These are phyloP conservation scores for Cochlearia excelsa DNA, from an alignment of 345 rosid genomes.

Conservation along the genomic window DNA sequence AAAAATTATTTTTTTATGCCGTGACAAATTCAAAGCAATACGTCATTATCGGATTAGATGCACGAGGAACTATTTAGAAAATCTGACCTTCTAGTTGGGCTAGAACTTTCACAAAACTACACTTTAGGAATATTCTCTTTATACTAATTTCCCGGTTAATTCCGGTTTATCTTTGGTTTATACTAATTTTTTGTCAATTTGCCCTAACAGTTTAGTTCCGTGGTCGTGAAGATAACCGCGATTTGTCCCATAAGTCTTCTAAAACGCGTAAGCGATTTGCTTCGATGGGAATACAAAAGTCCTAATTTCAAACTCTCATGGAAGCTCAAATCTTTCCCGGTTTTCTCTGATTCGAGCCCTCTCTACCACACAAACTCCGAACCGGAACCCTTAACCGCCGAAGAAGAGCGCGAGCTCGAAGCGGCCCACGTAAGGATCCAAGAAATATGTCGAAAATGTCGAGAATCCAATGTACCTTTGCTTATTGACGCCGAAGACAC, in stretches of 20 bases:
- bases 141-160: constrained; percentile 15
- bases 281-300: constrained; percentile 73
- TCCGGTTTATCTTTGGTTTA: constrained; percentile 9
- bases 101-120: constrained; percentile 9
- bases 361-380: constrained; percentile 59
- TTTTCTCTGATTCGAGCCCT: constrained; percentile 69
- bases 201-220: constrained; percentile 62
- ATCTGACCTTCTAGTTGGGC: constrained; percentile 18
- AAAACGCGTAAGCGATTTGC: constrained; percentile 62
- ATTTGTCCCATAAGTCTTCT: constrained; percentile 66
- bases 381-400: constrained; percentile 57
- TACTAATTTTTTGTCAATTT: not conserved
- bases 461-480: constrained; percentile 51
- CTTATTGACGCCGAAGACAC: constrained; percentile 82
- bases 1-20: too few relatives aligned
- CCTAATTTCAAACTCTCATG: constrained; percentile 64
- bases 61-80: constrained; percentile 22
- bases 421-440: constrained; percentile 49
- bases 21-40: too few relatives aligned
- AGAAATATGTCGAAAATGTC: constrained; percentile 54
- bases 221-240: constrained; percentile 70
- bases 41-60: constrained; percentile 32
- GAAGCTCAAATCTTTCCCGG: constrained; percentile 59
- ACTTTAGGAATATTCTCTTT: constrained; percentile 25
- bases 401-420: constrained; percentile 63